phyloP scores from a whole-genome alignment of 305 asterid genomes.

The Fraxinus platypoda region DNA sequence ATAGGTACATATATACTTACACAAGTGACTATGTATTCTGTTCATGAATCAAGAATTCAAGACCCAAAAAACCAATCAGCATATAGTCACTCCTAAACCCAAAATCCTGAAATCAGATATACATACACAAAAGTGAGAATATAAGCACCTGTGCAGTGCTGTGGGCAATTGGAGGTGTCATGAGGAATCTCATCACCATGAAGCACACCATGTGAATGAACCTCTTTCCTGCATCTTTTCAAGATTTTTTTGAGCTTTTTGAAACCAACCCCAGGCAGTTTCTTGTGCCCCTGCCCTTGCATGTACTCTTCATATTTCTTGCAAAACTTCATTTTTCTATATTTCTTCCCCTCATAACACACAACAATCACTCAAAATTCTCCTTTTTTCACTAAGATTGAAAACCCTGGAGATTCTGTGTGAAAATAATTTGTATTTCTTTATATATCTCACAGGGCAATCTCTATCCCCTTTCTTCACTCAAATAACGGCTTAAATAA shows the following conservation, averaged over 20 bases:
- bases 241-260: conserved; percentile 80
- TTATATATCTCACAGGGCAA: not conserved
- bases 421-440: conserved; percentile 10
- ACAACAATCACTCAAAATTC: not conserved
- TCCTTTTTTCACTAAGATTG: not conserved
- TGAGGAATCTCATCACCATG: conserved; percentile 14
- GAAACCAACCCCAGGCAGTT: conserved; percentile 72
- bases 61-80: not conserved
- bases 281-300: conserved; percentile 61
- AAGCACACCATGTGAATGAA: conserved; percentile 11
- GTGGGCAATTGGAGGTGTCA: conserved; percentile 47
- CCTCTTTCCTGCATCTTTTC: conserved; percentile 59
- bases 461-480: not conserved
- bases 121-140: not conserved
- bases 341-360: not conserved
- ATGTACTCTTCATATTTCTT: conserved; percentile 92
- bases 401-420: not conserved
- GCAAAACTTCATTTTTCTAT: conserved; percentile 71
- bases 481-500: not conserved
- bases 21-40: not conserved
- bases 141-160: conserved; percentile 61
- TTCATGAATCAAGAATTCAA: not conserved
- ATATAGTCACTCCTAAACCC: not conserved
- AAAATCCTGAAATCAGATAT: not conserved
- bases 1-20: not conserved